A percentile compares a stretch with the other conserved stretches of the same genome.
These are phyloP conservation scores for Cercospora sp. DNA, from an alignment of 2,329 filamentous ascomycete species.

Conservation along the genomic window DNA sequence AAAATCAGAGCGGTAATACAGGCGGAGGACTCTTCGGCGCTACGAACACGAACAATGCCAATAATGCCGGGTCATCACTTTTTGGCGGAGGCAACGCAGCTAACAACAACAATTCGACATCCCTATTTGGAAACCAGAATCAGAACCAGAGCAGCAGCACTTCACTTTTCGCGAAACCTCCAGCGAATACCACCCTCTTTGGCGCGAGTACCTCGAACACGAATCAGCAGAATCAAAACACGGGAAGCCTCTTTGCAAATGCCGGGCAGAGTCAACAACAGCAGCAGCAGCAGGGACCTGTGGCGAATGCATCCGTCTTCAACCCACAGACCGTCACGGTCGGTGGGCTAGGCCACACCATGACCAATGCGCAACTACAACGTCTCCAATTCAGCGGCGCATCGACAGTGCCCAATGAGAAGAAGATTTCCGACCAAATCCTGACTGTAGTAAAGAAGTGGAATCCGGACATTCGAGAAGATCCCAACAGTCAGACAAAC, in stretches of 20 bases:
- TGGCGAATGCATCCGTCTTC: constrained; percentile 29
- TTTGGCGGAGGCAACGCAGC: constrained; percentile 20
- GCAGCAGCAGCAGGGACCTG: constrained; percentile 27
- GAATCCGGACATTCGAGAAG: constrained; percentile 60
- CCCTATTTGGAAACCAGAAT: constrained; percentile 37
- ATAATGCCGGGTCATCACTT: constrained; percentile 16
- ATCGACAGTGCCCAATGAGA: constrained; percentile 53
- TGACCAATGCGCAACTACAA: constrained; percentile 33
- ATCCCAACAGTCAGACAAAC: constrained; percentile 40
- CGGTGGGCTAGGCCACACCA: constrained; percentile 25
- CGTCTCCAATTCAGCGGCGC: constrained; percentile 29
- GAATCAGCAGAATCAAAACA: constrained; percentile 5
- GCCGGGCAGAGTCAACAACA: constrained; percentile 30
- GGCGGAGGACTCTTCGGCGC: constrained; percentile 21
- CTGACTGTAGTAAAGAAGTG: constrained; percentile 70
- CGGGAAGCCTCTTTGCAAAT: constrained; percentile 1
- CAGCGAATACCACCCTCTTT: constrained; percentile 15
- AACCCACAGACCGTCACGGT: constrained; percentile 27
- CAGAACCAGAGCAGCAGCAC: constrained; percentile 12
- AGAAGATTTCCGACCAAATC: constrained; percentile 74
- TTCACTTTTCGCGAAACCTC: constrained; percentile 26
- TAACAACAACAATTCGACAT: constrained; percentile 33
- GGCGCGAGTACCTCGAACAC: constrained; percentile 14
- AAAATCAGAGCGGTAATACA: constrained; percentile 17
- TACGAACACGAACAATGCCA: constrained; percentile 8